Base-by-base conservation (phyloP, 106 monocot species). In the Acorus gramineus region DNA sequence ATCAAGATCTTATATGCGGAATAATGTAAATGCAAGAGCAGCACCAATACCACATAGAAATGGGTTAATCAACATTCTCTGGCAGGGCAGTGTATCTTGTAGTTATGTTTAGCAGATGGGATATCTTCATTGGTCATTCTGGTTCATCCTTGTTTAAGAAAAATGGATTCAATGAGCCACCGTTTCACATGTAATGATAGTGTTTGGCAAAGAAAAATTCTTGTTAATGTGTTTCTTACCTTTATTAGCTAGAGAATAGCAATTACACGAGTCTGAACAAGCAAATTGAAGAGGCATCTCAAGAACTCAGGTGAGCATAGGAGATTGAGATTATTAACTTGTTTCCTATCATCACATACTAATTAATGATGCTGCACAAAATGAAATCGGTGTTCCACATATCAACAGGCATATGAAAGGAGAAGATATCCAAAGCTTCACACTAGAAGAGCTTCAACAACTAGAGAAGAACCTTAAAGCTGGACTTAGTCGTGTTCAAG, bases 361-460 rank as follows among this genome's bases (percentile, higher is more conserved):
- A 28, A 28, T 28, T 28, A 28, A 28, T 28, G 28, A 28, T 28
- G 28, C 28, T 28, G n/a, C 7, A 50, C 5, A 52, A 13, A 12
- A 62, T 56, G 47, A 8, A 57, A 28, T 49, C 14, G 11, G 9
- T 8, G 47, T 42, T 7, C 42, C 44, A 14, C 2, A 11, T 12
- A 13, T 10, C 46, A 79, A 52, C 67, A 93, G 93, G 46, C 77
- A 80, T 61, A 75, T 93, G 85, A 77, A 68, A 60, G 88, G 88
- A 66, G 81, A 89, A 56, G 78, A 93, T 11, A 81, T 88, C 42
- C 75, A 85, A 56, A 79, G 68, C 11, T 76, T 93, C 49, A 66
- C 75, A 5, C 50, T 83, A 3, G 55, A 78, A 47, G 82, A 93
- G 76, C 78, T 93, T 28, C 74, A 71, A 59, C 63, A 69, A 49